Evolutionary conservation across 2,329 filamentous ascomycete species (phyloP).

Genomic region (Catunica adiposa): DNA sequence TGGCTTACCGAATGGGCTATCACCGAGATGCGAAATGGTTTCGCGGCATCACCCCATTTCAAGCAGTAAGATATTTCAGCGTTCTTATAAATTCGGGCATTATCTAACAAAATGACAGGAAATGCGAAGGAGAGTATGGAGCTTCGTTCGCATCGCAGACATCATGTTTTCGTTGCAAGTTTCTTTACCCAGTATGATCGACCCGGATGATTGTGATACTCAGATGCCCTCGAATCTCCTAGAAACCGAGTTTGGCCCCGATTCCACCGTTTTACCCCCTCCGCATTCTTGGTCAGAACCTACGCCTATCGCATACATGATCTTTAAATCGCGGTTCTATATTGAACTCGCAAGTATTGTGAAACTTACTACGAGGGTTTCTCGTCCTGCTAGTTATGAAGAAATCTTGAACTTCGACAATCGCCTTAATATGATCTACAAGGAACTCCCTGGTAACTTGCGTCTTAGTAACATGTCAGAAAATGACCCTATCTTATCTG

Average conservation of each 20-base stretch:
- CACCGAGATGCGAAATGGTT: slow-evolving; percentile 66
- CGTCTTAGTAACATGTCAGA: slow-evolving; percentile 48
- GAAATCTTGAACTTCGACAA: slow-evolving; percentile 47
- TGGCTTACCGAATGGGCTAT: slow-evolving; percentile 55
- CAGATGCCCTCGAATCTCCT: slow-evolving; percentile 62
- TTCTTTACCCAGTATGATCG: slow-evolving; percentile 51
- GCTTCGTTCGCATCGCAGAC: slow-evolving; percentile 55
- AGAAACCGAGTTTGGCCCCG: slow-evolving; percentile 61
- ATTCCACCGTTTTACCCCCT: slow-evolving; percentile 49
- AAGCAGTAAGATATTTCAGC: slow-evolving; percentile 37
- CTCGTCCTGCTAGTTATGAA: slow-evolving; percentile 42
- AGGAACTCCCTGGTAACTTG: slow-evolving; percentile 58
- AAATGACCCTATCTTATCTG: slow-evolving; percentile 64
- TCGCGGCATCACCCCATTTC: slow-evolving; percentile 52
- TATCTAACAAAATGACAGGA: slow-evolving; percentile 29
- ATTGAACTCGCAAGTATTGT: slow-evolving; percentile 56
- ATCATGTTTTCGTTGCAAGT: slow-evolving; percentile 63
- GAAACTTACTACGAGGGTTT: slow-evolving; percentile 42
- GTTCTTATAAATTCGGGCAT: neutral
- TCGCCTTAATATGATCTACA: slow-evolving; percentile 42
- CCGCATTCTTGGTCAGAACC: slow-evolving; percentile 52
- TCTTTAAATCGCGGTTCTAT: slow-evolving; percentile 52
- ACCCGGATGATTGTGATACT: slow-evolving; percentile 58
- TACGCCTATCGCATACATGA: slow-evolving; percentile 65
- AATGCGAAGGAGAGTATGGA: slow-evolving; percentile 54